These are phyloP conservation scores for Rutstroemia sp. DNA, from an alignment of 2,329 filamentous ascomycete genomes.

Conservation along the genomic window DNA sequence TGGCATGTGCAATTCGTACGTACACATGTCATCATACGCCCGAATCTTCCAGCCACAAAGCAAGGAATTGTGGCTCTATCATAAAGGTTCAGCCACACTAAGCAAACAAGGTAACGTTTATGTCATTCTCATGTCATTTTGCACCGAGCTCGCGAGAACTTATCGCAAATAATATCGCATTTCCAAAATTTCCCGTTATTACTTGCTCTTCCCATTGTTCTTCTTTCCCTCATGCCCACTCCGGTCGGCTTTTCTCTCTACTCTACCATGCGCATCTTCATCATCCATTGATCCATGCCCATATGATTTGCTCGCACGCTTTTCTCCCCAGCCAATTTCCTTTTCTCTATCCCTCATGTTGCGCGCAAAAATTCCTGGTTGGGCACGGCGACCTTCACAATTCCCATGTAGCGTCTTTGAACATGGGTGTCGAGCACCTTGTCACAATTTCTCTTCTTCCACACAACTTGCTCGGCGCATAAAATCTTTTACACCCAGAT, in stretches of 20 bases:
- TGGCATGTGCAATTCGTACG: no score
- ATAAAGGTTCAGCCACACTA: no score
- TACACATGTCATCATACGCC: no score
- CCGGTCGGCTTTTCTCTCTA: constrained; percentile 9
- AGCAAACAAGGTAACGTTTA: no score
- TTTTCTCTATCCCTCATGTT: constrained; percentile 16
- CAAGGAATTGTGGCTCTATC: no score
- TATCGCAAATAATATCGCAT: no score
- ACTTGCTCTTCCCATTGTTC: background rate
- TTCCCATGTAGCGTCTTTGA: background rate
- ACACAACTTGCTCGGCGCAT: background rate
- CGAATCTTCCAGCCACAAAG: no score
- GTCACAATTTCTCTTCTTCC: background rate
- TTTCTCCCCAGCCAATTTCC: background rate
- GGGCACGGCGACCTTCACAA: constrained; percentile 12
- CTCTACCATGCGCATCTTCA: constrained; percentile 10
- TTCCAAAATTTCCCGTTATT: no score
- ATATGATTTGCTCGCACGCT: background rate
- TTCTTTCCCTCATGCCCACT: background rate
- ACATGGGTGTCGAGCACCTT: background rate
- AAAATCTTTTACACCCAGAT: background rate
- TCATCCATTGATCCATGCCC: constrained; percentile 2
- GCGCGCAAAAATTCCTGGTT: constrained; percentile 14
- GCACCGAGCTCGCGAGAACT: no score
- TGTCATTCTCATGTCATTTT: no score